These are phyloP conservation scores for Powellomyces hirtus DNA, from an alignment of 192 early-diverging fungal species.

Conservation along the genomic window DNA sequence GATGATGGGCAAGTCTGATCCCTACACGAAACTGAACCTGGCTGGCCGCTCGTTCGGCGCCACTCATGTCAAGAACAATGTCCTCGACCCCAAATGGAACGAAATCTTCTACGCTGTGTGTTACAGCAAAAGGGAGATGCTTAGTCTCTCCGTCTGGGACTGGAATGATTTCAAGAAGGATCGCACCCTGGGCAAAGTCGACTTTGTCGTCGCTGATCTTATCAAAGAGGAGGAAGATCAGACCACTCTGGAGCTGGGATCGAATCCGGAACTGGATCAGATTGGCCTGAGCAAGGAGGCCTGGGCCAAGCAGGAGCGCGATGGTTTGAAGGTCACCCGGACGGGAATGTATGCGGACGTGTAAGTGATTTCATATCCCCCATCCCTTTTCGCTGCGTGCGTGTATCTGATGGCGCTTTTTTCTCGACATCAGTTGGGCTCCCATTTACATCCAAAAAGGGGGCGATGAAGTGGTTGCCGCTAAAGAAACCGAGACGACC, in stretches of 20 bases:
- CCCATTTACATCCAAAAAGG: conserved; percentile 40
- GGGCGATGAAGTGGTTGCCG: conserved; percentile 8
- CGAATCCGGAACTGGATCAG: not conserved
- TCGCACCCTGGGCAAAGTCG: conserved; percentile 74
- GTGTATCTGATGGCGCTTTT: too few relatives aligned
- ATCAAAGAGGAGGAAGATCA: not conserved
- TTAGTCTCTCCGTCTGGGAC: conserved; percentile 82
- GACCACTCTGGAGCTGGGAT: not conserved
- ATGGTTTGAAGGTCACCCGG: conserved; percentile 38
- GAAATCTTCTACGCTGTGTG: conserved; percentile 84
- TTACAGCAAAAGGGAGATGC: conserved; percentile 68
- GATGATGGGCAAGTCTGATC: conserved; percentile 82
- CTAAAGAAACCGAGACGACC: not conserved
- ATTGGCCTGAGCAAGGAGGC: conserved; percentile 2
- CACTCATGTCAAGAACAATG: conserved; percentile 78
- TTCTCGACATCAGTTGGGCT: conserved; percentile 34
- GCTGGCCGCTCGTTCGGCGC: conserved; percentile 62
- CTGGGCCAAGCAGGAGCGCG: conserved; percentile 30
- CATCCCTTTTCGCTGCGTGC: not conserved
- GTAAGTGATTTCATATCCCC: conserved; percentile 29
- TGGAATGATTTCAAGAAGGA: conserved; percentile 86
- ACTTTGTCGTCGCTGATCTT: conserved; percentile 32
- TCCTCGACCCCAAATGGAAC: conserved; percentile 89
- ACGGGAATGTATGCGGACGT: conserved; percentile 29
- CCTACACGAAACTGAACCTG: conserved; percentile 77